Base-by-base conservation (phyloP, 306 rosid genomes). In the Delonix regia region DNA sequence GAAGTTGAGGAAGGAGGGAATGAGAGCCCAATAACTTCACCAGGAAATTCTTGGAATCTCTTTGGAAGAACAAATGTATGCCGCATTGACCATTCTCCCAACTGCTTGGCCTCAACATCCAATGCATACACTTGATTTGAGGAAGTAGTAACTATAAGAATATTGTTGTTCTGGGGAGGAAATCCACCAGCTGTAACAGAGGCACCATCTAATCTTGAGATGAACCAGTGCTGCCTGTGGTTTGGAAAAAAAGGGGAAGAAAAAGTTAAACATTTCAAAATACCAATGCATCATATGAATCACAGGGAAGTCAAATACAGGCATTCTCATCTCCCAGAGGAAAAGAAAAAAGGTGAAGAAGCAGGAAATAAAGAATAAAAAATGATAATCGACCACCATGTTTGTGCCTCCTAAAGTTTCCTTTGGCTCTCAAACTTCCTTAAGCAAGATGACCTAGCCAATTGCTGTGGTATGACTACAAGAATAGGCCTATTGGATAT, bases 101-200 rank as follows among this genome's bases (percentile, higher is more conserved):
- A 69, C 77, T 91, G 84, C 59, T 84, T 93, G 71, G 90, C 97
- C 83, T 96, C 99, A 27, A 96, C 89, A 22, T 96, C 99, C 74
- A 96, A 87, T 21, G 86, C 94, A 87, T 93, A 96, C 38, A 96
- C 93, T 85, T 89, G 96, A 88, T 96, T 96, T 59, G 93, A 90
- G n/a, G 99, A 91, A 52, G 98, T 96, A 38, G 99, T 93, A 76
- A 93, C 78, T 69, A 96, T 71, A 60, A 96, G 89, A 60, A 91
- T 87, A 77, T 89, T 93, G 82, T 77, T 87, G 80, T 87, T 84
- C 79, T 82, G 89, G 28, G 97, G 98, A 0, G 96, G 85, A 85
- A 96, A 96, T 36, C 99, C 99, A 34, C 93, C 98, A 53, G 98
- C 97, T 16, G 98, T 90, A 69, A 96, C 86, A 27, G 98, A 93